A percentile compares a stretch with the other conserved stretches of the same genome.
Conservation (phyloP, 352 stramenopile genomes). For the Phytophthora cajani region DNA sequence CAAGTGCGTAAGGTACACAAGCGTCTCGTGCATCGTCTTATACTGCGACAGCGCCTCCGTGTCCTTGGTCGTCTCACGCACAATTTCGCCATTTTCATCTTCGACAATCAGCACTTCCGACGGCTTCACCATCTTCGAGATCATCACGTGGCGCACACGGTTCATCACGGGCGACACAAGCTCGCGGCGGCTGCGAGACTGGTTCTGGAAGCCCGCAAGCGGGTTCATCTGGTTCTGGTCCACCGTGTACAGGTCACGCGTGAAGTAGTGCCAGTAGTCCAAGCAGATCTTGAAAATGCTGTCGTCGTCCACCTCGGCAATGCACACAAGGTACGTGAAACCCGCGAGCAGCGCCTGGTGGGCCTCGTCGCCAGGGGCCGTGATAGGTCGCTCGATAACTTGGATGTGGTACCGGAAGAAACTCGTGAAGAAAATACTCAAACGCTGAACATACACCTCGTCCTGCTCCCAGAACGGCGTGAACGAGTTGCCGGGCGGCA, state of each 20-base stretch:
- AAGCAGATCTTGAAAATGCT: slow-evolving; percentile 99
- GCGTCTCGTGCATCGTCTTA: slow-evolving; percentile 99
- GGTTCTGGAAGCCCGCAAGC: slow-evolving; percentile 67
- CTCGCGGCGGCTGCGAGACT: slow-evolving; percentile 61
- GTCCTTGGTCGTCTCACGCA: slow-evolving; percentile 98
- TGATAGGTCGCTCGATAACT: slow-evolving; percentile 93
- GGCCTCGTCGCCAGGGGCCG: slow-evolving; percentile 79
- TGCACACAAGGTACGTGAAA: slow-evolving; percentile 93
- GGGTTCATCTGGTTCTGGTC: slow-evolving; percentile 83
- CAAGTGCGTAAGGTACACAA: slow-evolving; percentile 99
- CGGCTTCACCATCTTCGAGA: slow-evolving; percentile 99
- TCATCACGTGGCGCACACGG: slow-evolving; percentile 97
- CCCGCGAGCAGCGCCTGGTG: slow-evolving; percentile 93
- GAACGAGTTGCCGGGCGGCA: slow-evolving; percentile 93
- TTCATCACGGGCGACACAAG: slow-evolving; percentile 92
- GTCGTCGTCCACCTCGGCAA: slow-evolving; percentile 93
- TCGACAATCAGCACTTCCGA: slow-evolving; percentile 99
- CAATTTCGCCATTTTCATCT: slow-evolving; percentile 98
- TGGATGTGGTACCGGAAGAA: slow-evolving; percentile 96
- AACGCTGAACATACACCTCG: slow-evolving; percentile 96
- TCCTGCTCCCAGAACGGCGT: slow-evolving; percentile 94
- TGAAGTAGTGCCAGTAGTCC: slow-evolving; percentile 98
- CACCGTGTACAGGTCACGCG: slow-evolving; percentile 95
- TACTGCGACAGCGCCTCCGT: slow-evolving; percentile 99
- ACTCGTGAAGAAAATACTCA: slow-evolving; percentile 97